Percentiles rank a stretch among this genome's conserved stretches.
Conservation (phyloP, 805 yeast species). For the Yarrowia yakushimensis region DNA sequence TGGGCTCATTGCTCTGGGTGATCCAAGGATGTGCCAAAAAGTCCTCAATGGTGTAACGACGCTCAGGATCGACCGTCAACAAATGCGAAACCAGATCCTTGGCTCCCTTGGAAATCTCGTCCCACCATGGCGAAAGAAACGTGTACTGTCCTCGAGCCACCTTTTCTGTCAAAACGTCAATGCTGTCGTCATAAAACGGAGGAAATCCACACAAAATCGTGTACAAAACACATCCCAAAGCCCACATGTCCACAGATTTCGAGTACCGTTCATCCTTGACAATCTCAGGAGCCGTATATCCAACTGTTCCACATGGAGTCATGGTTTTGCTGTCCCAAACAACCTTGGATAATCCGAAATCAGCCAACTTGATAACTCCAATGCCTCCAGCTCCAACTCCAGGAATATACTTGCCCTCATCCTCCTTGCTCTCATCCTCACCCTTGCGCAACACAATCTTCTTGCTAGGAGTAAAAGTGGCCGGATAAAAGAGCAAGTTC, state of each 20-base stretch:
- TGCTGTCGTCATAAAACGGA: constrained; percentile 86
- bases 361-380: constrained; percentile 87
- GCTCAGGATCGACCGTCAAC: constrained; percentile 65
- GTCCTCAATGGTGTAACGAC: constrained; percentile 67
- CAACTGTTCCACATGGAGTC: constrained; percentile 98
- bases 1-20: constrained; percentile 35
- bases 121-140: constrained; percentile 86
- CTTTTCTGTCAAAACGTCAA: constrained; percentile 68
- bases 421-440: constrained; percentile 52
- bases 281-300: constrained; percentile 97
- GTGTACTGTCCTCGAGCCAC: constrained; percentile 78
- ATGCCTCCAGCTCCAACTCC: constrained; percentile 91
- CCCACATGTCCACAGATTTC: constrained; percentile 98
- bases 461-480: constrained; percentile 43
- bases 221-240: constrained; percentile 91
- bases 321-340: constrained; percentile 83
- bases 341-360: constrained; percentile 90
- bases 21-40: constrained; percentile 79
- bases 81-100: constrained; percentile 64
- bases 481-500: constrained; percentile 62
- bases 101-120: constrained; percentile 66
- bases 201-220: constrained; percentile 96
- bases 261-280: constrained; percentile 91
- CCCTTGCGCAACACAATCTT: constrained; percentile 38
- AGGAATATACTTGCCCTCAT: constrained; percentile 80